A percentile compares a stretch with the other conserved stretches of the same genome.
Evolutionary conservation across 768 basidiomycete genomes (phyloP).

Genomic region (Suillus alpinus): DNA sequence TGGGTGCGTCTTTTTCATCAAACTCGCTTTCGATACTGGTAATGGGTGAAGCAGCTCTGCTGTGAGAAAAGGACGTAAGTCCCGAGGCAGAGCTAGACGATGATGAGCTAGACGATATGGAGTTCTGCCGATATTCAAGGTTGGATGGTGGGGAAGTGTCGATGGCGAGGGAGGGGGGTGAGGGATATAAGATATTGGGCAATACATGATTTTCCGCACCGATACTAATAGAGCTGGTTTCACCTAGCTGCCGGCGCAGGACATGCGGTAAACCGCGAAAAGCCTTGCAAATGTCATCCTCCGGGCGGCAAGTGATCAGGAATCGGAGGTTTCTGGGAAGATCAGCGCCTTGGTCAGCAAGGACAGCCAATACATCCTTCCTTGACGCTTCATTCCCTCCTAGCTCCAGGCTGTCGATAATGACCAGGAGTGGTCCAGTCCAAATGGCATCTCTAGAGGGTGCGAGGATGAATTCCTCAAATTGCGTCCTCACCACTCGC

Average conservation of each 20-base stretch:
- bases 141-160: neutral
- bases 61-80: neutral
- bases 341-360: neutral
- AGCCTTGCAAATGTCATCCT: neutral
- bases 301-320: neutral
- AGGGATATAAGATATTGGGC: neutral
- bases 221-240: neutral
- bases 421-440: neutral
- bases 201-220: neutral
- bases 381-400: constrained; percentile 1
- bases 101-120: neutral
- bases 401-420: constrained; percentile 1
- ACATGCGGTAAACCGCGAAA: neutral
- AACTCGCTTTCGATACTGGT: neutral
- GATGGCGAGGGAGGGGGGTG: neutral
- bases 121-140: neutral
- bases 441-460: neutral
- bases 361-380: neutral
- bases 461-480: neutral
- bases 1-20: neutral
- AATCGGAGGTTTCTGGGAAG: neutral
- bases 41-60: neutral
- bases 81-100: neutral
- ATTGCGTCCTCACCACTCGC: neutral
- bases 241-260: neutral